Base-by-base conservation (phyloP, 345 rosid species). In the Syzygium aromaticum region DNA sequence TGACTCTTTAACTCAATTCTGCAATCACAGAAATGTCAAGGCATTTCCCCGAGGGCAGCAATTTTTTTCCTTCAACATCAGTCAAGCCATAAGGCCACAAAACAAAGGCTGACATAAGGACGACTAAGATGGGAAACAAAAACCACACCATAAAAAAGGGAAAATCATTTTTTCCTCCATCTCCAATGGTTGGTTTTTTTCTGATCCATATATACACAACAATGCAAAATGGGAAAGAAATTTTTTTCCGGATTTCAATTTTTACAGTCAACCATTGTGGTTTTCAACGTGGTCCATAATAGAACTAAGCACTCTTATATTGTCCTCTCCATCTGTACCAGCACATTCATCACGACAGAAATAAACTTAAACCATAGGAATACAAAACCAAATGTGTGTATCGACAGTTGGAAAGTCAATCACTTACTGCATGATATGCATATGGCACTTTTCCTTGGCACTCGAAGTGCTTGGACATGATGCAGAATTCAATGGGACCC, bases 371-470 rank as follows among this genome's bases (percentile, higher is more conserved):
- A 64, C 59, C 51, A 57, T 38, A 12, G n/a, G 73, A 77, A 80
- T 6, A 51, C 11, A 46, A 9, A 27, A 25, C 33, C 73, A 28
- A 86, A 43, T 1, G 17, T n/a, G 53, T 82, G 52, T 21, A 77
- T 30, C 0, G 1, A 0, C 30, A 63, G 43, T 43, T 51, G 54
- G 7, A 85, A 25, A 51, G 52, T 11, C 84, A 63, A 17, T 61
- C 54, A 89, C 96, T 92, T 90, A 96, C 98, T 0, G 98, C 91
- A 89, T 97, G 98, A 89, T 97, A 97, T 25, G 98, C 96, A 86
- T 96, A 97, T 4, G 99, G 98, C 8, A 95, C 93, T 88, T 97
- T 96, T 54, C 95, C 99, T 89, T 97, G 99, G 51, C 99, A 98
- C 54, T 95, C 98, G 84, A 97, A 97, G 90, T 97, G 99, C 88